phyloP scores from a whole-genome alignment of 345 rosid genomes.

The Pseudoturritis turrita region DNA sequence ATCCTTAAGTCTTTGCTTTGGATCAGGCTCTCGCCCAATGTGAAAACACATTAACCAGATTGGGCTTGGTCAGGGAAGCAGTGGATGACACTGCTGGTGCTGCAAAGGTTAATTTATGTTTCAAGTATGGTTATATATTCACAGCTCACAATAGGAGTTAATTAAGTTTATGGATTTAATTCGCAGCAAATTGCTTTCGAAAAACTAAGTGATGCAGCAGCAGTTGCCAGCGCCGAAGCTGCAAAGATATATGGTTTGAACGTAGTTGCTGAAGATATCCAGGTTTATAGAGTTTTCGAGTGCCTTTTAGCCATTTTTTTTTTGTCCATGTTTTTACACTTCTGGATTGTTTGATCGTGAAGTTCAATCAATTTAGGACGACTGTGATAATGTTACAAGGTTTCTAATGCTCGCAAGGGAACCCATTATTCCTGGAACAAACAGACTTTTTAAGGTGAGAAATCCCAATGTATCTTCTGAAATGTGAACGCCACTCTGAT shows the following conservation, averaged over 20 bases:
- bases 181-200: constrained; percentile 65
- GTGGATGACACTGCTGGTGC: constrained; percentile 98
- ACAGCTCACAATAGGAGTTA: neutral
- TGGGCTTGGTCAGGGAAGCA: constrained; percentile 87
- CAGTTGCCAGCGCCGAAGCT: constrained; percentile 91
- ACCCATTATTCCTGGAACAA: constrained; percentile 87
- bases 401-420: constrained; percentile 98
- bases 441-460: constrained; percentile 84
- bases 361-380: constrained; percentile 53
- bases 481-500: neutral
- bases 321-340: neutral
- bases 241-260: constrained; percentile 78
- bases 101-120: constrained; percentile 57
- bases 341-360: constrained; percentile 12
- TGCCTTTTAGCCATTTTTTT: neutral
- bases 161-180: neutral
- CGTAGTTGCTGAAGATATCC: constrained; percentile 87
- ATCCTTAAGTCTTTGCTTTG: neutral
- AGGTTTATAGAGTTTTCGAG: constrained; percentile 43
- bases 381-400: constrained; percentile 81
- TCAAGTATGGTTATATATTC: neutral
- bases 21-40: constrained; percentile 97
- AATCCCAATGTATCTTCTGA: neutral
- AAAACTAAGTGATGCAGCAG: constrained; percentile 65
- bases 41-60: constrained; percentile 74